Conservation (phyloP, 2,329 filamentous ascomycete genomes). For the Harringtonia lauricola region DNA sequence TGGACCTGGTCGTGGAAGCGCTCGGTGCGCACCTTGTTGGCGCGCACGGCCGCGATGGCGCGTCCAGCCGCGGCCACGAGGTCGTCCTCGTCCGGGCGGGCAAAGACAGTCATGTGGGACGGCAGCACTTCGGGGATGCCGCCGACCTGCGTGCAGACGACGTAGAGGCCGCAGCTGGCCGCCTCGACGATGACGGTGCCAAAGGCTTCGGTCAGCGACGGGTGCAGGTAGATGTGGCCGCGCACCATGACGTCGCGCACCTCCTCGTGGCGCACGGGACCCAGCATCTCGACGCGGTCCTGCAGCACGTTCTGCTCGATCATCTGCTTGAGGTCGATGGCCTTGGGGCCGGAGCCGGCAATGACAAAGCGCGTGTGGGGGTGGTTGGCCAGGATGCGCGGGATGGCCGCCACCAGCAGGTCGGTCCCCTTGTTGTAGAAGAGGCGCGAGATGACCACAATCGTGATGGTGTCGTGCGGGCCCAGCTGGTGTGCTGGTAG, state of each 20-base stretch:
- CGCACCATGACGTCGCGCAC: slow-evolving; percentile 96
- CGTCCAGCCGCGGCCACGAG: slow-evolving; percentile 79
- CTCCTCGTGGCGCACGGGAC: slow-evolving; percentile 87
- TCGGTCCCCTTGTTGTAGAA: slow-evolving; percentile 99
- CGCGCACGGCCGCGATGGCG: slow-evolving; percentile 77
- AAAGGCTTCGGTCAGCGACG: slow-evolving; percentile 90
- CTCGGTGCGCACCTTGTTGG: slow-evolving; percentile 81
- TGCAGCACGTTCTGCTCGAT: slow-evolving; percentile 90
- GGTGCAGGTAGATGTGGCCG: slow-evolving; percentile 93
- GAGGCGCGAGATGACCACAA: slow-evolving; percentile 91
- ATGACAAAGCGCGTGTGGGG: slow-evolving; percentile 96
- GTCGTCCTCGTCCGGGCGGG: slow-evolving; percentile 93
- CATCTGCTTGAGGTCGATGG: slow-evolving; percentile 97
- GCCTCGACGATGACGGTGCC: slow-evolving; percentile 97
- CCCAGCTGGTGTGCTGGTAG: slow-evolving; percentile 58
- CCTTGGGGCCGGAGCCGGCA: slow-evolving; percentile 88
- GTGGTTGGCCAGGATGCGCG: slow-evolving; percentile 78
- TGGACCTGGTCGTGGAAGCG: slow-evolving; percentile 94
- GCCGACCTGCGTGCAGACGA: slow-evolving; percentile 92
- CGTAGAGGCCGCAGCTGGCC: slow-evolving; percentile 88
- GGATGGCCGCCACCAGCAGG: slow-evolving; percentile 90
- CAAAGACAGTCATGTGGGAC: slow-evolving; percentile 94
- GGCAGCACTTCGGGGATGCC: slow-evolving; percentile 95
- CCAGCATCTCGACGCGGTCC: slow-evolving; percentile 85
- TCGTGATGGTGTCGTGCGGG: slow-evolving; percentile 80